Evolutionary conservation across 768 basidiomycete species (phyloP), one percentile per base, ranked within the genome.

Genomic region (Mycena epipterygia): DNA sequence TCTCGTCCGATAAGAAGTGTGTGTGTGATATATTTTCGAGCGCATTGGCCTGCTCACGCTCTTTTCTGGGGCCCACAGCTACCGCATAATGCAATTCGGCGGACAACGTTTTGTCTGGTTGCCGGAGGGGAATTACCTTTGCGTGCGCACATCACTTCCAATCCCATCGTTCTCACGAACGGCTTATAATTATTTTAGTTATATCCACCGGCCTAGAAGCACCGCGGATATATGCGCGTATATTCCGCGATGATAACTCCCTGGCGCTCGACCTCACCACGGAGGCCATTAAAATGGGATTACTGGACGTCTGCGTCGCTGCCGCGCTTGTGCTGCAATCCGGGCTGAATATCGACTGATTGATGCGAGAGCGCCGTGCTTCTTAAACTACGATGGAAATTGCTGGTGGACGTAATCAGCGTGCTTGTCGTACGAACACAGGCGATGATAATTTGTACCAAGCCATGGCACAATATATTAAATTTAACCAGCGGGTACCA

Each of bases 271-370:
- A 89, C 66, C 68, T 90, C 46, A 84, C 84, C 0, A 77, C 84
- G 7, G 78, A 83, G 29, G 87, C 87, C 1, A 78, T 89, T 32
- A 81, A 84, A 56, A 76, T 81, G 6, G 83, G 84, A 16, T 81
- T 89, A 29, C 76, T 88, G 4, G 86, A 89, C 41, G 76, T 79
- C 5, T 83, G 81, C 46, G 74, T 89, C 44, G 80, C 89, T 13
- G 85, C 87, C 0, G 83, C 87, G 0, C 75, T 84, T 13, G 78
- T 89, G 39, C 81, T 90, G 63, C 84, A 84, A 70, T 86, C 78
- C 51, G 89, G 88, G 42, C 82, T 82, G 64, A 82, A 76, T 71
- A 85, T 89, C 21, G 87, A 88, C 42, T n/a, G n/a, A n/a, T n/a
- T n/a, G n/a, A n/a, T n/a, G n/a, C n/a, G n/a, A n/a, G n/a, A n/a